Percentiles rank a stretch among this genome's conserved stretches.
Conservation (phyloP, 257 asterid genomes). For the Solanum sparsipilum region DNA sequence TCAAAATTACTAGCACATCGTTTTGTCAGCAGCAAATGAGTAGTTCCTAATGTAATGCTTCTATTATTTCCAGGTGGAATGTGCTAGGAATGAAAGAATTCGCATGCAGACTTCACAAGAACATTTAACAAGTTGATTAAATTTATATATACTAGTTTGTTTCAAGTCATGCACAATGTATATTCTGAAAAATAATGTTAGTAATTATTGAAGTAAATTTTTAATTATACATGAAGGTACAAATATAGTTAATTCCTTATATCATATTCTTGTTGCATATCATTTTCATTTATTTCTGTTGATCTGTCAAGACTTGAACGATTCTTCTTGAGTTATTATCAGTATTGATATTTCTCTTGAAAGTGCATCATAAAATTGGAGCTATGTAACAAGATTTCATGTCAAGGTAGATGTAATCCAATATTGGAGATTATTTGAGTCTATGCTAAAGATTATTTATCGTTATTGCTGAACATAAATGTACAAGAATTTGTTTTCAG, state of each 20-base stretch:
- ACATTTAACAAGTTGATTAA: neutral
- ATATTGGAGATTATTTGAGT: neutral
- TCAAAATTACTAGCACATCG: neutral
- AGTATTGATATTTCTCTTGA: neutral
- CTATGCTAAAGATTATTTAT: neutral
- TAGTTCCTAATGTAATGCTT: neutral
- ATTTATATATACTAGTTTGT: neutral
- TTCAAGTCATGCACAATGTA: neutral
- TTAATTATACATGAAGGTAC: neutral
- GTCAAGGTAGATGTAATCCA: neutral
- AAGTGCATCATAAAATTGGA: neutral
- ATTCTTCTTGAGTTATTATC: neutral
- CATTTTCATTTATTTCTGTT: neutral
- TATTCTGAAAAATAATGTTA: neutral
- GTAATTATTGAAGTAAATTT: neutral
- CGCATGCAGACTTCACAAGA: slow-evolving; percentile 10
- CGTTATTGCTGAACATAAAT: neutral
- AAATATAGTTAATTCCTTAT: too few relatives aligned
- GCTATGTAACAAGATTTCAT: neutral
- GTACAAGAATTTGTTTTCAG: neutral
- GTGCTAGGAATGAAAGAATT: slow-evolving; percentile 31
- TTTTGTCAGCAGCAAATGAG: neutral
- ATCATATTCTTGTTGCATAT: neutral
- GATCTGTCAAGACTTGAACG: neutral
- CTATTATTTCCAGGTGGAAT: slow-evolving; percentile 33